Base-by-base conservation (phyloP, 2,329 filamentous ascomycete genomes). In the Fusarium xylarioides region DNA sequence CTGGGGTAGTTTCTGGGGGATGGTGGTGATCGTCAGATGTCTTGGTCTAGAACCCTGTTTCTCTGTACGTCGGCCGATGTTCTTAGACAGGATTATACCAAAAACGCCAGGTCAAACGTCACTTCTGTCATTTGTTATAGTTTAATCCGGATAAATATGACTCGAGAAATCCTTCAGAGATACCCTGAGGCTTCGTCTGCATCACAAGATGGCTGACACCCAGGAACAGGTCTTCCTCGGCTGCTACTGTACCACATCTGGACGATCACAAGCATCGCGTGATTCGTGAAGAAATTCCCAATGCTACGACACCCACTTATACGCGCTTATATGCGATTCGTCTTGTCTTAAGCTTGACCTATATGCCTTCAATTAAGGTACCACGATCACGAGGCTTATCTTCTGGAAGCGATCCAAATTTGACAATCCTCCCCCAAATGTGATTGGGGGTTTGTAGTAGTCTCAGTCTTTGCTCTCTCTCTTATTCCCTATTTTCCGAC, bases 1-100 rank as follows among this genome's bases (percentile, higher is more conserved):
- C 74, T 68, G 74, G 74, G 74, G 74, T 76, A 76, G 23, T 52
- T 64, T 64, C 57, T 61, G 59, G 61, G 71, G 64, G 58, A 71
- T 59, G 53, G 61, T 53, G 65, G 53, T 59, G 52, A 60, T 63
- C 47, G 35, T 46, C 40, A 44, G 32, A 30, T 26, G 46, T 35
- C 35, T 56, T 53, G 63, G 58, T 46, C 67, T 43, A 49, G 50
- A 68, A 42, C 62, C 50, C 30, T 26, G 50, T 26, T 62, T 71
- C 32, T 57, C 18, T 35, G 8, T 53, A 47, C 23, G 37, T 35
- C 5, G 15, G 30, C n/a, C 44, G 23, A 53, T 28, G 23, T 23
- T 21, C 55, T 32, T 50, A 26, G 46, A 42, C 38, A 32, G 30
- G 14, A 47, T 26, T 38, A 35, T n/a, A 19, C 21, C 16, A 23